These are phyloP conservation scores for Exophiala oligosperma DNA, from an alignment of 2,329 filamentous ascomycete species.

Conservation along the genomic window DNA sequence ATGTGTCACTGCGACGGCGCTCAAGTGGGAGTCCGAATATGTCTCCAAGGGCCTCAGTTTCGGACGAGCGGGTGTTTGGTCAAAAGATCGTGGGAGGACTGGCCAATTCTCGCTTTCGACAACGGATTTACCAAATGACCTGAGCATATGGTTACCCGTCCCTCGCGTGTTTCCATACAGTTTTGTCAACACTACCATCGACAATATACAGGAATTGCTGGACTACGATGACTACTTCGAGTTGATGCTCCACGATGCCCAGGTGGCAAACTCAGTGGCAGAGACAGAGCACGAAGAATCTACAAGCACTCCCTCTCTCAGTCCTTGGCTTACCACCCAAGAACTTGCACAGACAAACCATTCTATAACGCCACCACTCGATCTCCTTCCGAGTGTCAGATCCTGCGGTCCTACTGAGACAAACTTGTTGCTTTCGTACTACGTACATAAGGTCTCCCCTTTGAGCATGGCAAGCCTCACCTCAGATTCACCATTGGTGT, in stretches of 20 bases:
- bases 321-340: background rate
- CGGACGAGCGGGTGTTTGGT: conserved; percentile 10
- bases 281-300: background rate
- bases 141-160: conserved; percentile 5
- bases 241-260: no score
- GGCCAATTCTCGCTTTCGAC: conserved; percentile 1
- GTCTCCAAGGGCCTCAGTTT: conserved; percentile 11
- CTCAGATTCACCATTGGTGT: conserved; percentile 10
- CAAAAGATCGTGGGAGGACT: conserved; percentile 9
- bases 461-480: conserved; percentile 5
- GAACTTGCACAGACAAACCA: background rate
- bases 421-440: conserved; percentile 13
- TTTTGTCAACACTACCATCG: conserved; percentile 12
- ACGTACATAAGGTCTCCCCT: conserved; percentile 10
- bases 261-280: background rate
- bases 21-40: conserved; percentile 17
- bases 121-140: background rate
- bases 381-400: background rate
- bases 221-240: background rate
- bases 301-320: background rate
- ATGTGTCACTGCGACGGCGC: conserved; percentile 28
- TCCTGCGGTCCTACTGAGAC: background rate
- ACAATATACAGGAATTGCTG: conserved; percentile 4
- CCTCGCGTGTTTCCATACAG: conserved; percentile 10
- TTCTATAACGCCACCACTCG: background rate